Base-by-base conservation (phyloP, 2,329 filamentous ascomycete genomes). In the Ascochyta clinopodiicola region DNA sequence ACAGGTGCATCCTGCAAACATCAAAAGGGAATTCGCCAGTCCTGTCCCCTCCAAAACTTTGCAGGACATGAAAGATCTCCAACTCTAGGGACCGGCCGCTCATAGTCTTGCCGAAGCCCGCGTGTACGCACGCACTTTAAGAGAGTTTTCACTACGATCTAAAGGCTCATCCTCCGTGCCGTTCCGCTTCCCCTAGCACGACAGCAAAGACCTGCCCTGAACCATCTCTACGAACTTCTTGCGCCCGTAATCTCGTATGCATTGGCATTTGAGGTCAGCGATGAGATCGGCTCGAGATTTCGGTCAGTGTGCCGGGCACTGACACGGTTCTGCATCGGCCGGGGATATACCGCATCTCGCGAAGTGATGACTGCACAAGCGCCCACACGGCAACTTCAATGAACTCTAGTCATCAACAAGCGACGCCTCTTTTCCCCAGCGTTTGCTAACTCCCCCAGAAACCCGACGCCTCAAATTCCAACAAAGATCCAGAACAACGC, bases 151-250 rank as follows among this genome's bases (percentile, higher is more conserved):
- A 22, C 38, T 34, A 40, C 39, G 1, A 39, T 49, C 51, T 42
- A 32, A 32, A 24, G 36, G 36, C 46, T 38, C 19, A 36, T 36
- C 24, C 42, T 42, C 40, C 40, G 46, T 46, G 40, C 46, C 52
- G 37, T 50, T 36, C 52, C 52, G 52, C 21, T 7, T 42, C 37
- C 42, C 46, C 39, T 51, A 36, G 27, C 39, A 49, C 31, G 38
- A 38, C 6, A 19, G 21, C 36, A 10, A 37, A 24, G 32, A 32
- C 36, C 22, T 36, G 21, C 39, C 13, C n/a, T n/a, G 10, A 31
- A 47, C 43, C 12, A 37, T 42, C 32, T 43, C 21, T 15, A 36
- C 17, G 19, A 34, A 21, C n/a, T 22, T 29, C 13, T 3, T 19
- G 2, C 35, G 13, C 15, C 31, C 15, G 21, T 43, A 31, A 31